Conservation (phyloP, 352 stramenopile species). For the Pythium periplocum region DNA sequence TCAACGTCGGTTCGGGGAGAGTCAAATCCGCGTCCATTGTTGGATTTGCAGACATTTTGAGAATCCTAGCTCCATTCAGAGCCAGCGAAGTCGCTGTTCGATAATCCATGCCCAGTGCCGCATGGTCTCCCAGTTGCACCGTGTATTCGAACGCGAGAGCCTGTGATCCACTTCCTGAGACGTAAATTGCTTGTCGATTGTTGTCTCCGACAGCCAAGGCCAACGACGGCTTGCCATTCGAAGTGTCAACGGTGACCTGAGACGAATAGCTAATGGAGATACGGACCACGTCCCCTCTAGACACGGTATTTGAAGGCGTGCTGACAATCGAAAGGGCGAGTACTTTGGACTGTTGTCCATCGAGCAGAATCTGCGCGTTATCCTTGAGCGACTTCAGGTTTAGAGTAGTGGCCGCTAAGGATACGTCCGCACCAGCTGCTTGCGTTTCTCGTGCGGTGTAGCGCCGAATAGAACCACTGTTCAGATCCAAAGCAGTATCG, state of each 20-base stretch:
- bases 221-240: constrained; percentile 46
- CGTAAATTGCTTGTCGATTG: constrained; percentile 59
- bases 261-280: constrained; percentile 66
- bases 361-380: constrained; percentile 50
- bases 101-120: constrained; percentile 46
- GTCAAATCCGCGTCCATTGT: constrained; percentile 52
- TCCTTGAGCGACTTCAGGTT: constrained; percentile 33
- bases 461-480: constrained; percentile 58
- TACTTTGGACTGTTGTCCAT: constrained; percentile 46
- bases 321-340: constrained; percentile 27
- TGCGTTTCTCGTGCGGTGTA: constrained; percentile 19
- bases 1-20: constrained; percentile 32
- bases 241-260: constrained; percentile 48
- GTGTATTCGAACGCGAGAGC: constrained; percentile 62
- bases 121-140: constrained; percentile 54
- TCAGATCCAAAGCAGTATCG: constrained; percentile 48
- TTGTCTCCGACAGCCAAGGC: constrained; percentile 51
- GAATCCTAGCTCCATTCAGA: constrained; percentile 62
- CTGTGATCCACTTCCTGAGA: constrained; percentile 39
- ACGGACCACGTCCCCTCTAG: constrained; percentile 32
- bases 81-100: constrained; percentile 34
- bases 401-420: constrained; percentile 29
- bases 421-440: constrained; percentile 24
- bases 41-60: constrained; percentile 36
- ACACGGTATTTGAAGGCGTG: constrained; percentile 33